A percentile compares a stretch with the other conserved stretches of the same genome.
Evolutionary conservation across 2,329 filamentous ascomycete species (phyloP).

Genomic region (Claviceps purpurea): DNA sequence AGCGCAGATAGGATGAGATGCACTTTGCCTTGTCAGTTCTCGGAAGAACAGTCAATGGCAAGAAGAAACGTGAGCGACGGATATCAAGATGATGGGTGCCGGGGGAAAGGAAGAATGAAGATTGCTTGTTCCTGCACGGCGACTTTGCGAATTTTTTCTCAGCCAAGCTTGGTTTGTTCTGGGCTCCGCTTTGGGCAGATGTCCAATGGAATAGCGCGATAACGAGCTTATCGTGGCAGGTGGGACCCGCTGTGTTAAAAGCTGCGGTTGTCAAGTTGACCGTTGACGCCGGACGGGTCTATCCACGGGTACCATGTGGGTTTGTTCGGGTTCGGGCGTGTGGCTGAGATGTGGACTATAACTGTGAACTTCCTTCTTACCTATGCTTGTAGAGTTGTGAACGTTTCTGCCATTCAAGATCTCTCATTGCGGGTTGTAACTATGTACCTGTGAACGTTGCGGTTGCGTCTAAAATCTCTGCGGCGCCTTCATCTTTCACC

Average conservation of each 20-base stretch:
- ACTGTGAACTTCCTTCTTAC: too few species aligned
- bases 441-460: too few species aligned
- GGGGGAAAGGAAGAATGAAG: not conserved
- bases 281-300: too few species aligned
- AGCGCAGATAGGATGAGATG: not conserved
- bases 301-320: too few species aligned
- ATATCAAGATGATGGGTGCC: not conserved
- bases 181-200: not conserved
- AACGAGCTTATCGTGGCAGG: constrained; percentile 16
- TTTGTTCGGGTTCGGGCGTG: too few species aligned
- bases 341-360: too few species aligned
- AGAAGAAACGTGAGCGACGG: not conserved
- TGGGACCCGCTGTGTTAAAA: not conserved
- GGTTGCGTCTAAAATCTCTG: too few species aligned
- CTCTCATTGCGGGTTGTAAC: too few species aligned
- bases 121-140: not conserved
- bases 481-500: too few species aligned
- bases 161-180: constrained; percentile 2
- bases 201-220: constrained; percentile 19
- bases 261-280: too few species aligned
- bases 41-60: not conserved
- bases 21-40: not conserved
- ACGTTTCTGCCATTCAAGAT: too few species aligned
- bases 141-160: constrained; percentile 22
- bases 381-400: too few species aligned